A percentile compares a stretch with the other conserved stretches of the same genome.
phyloP scores from a whole-genome alignment of 495 filamentous ascomycete genomes.

The Staphylotrichum longicolle region DNA sequence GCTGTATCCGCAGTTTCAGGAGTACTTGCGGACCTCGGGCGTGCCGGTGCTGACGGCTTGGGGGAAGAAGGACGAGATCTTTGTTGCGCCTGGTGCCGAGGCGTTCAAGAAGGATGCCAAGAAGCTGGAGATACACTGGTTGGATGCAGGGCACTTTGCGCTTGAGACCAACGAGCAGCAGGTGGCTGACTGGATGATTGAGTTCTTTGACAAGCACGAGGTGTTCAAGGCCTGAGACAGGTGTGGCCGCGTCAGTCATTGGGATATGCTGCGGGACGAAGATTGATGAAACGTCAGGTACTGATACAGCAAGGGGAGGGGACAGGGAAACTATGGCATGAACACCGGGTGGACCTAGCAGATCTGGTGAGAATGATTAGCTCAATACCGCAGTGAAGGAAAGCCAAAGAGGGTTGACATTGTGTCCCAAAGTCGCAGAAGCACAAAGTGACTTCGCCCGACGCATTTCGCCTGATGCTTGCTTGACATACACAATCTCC shows the following conservation, averaged over 20 bases:
- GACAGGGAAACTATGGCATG: too few relatives aligned
- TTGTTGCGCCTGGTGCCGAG: slow-evolving; percentile 57
- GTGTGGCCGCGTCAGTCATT: too few relatives aligned
- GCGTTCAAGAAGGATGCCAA: slow-evolving; percentile 57
- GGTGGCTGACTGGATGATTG: slow-evolving; percentile 49
- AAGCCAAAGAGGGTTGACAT: too few relatives aligned
- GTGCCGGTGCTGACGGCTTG: slow-evolving; percentile 60
- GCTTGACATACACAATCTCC: slow-evolving; percentile 20
- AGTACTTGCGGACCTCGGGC: slow-evolving; percentile 52
- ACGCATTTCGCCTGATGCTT: slow-evolving; percentile 14
- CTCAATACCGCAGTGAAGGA: not conserved
- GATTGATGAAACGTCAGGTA: too few relatives aligned
- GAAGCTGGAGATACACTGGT: slow-evolving; percentile 48
- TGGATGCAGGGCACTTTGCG: slow-evolving; percentile 65
- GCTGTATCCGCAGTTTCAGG: slow-evolving; percentile 60
- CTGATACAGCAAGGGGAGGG: too few relatives aligned
- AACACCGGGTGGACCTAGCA: too few relatives aligned
- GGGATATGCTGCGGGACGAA: not conserved
- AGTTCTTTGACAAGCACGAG: slow-evolving; percentile 42
- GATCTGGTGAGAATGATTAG: not conserved
- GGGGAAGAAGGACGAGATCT: slow-evolving; percentile 61
- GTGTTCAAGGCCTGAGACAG: slow-evolving; percentile 1
- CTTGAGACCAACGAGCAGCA: slow-evolving; percentile 52
- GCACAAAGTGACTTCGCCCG: not conserved
- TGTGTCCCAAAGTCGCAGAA: too few relatives aligned